A percentile compares a stretch with the other conserved stretches of the same genome.
These are phyloP conservation scores for Tolypocladium sp. DNA, from an alignment of 2,329 filamentous ascomycete genomes.

Conservation along the genomic window DNA sequence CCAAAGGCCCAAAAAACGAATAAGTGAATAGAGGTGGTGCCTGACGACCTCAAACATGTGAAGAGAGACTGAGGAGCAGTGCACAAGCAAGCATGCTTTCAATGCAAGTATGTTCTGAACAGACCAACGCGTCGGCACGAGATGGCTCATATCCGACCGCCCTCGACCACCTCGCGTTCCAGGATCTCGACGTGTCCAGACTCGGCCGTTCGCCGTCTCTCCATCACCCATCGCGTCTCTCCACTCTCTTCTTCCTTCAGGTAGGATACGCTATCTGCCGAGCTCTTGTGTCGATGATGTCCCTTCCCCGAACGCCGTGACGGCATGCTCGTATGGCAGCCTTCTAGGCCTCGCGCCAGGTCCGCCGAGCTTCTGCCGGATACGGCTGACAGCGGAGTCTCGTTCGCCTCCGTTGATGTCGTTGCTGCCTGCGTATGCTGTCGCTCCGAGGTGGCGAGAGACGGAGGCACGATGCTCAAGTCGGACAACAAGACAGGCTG, in stretches of 20 bases:
- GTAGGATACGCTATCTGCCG: constrained; percentile 63
- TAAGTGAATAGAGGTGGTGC: background rate
- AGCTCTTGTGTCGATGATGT: constrained; percentile 46
- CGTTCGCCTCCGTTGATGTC: background rate
- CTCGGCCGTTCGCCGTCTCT: constrained; percentile 57
- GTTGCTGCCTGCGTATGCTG: background rate
- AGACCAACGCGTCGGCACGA: background rate
- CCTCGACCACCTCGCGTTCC: constrained; percentile 54
- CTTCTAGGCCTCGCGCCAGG: background rate
- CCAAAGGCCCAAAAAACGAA: background rate
- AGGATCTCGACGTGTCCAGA: constrained; percentile 56
- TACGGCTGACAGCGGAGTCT: background rate
- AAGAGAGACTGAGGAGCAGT: background rate
- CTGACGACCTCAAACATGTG: background rate
- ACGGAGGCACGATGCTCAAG: background rate
- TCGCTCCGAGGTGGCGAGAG: background rate
- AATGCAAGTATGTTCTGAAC: background rate
- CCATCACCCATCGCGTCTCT: constrained; percentile 59
- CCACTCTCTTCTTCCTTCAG: constrained; percentile 52
- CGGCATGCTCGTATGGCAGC: constrained; percentile 4
- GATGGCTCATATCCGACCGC: constrained; percentile 33
- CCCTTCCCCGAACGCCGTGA: constrained; percentile 18
- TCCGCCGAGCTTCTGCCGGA: constrained; percentile 1
- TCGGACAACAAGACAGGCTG: background rate
- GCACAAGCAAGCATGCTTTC: background rate